These are phyloP conservation scores for Apiospora marii DNA, from an alignment of 2,329 filamentous ascomycete genomes.

Conservation along the genomic window DNA sequence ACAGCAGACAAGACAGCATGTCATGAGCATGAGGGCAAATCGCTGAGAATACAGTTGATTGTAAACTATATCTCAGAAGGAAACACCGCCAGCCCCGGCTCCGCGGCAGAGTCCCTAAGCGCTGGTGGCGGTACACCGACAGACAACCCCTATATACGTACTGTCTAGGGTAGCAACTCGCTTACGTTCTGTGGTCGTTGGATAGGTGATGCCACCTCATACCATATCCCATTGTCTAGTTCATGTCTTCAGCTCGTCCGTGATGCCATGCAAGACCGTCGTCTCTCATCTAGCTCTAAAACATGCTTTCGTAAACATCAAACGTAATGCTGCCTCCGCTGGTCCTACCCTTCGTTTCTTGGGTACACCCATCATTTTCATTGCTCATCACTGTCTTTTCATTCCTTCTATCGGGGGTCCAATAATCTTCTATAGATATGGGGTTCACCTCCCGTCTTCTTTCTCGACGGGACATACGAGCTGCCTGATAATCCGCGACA, in stretches of 20 bases:
- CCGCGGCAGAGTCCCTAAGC: background rate
- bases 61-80: background rate
- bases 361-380: background rate
- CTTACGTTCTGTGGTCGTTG: background rate
- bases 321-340: conserved; percentile 5
- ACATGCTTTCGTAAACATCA: conserved; percentile 19
- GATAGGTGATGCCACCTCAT: background rate
- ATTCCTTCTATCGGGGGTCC: background rate
- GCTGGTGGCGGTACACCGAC: background rate
- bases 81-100: background rate
- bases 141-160: conserved; percentile 3
- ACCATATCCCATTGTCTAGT: background rate
- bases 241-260: background rate
- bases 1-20: background rate
- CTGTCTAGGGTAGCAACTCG: background rate
- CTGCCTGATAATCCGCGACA: background rate
- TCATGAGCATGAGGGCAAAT: background rate
- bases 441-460: background rate
- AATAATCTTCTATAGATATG: background rate
- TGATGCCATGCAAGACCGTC: conserved; percentile 3
- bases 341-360: background rate
- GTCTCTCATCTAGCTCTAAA: conserved; percentile 23
- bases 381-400: conserved; percentile 1
- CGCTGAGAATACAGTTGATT: conserved; percentile 6
- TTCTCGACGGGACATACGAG: no score